Conservation (phyloP, 495 filamentous ascomycete genomes). For the Glarea lozoyensis region DNA sequence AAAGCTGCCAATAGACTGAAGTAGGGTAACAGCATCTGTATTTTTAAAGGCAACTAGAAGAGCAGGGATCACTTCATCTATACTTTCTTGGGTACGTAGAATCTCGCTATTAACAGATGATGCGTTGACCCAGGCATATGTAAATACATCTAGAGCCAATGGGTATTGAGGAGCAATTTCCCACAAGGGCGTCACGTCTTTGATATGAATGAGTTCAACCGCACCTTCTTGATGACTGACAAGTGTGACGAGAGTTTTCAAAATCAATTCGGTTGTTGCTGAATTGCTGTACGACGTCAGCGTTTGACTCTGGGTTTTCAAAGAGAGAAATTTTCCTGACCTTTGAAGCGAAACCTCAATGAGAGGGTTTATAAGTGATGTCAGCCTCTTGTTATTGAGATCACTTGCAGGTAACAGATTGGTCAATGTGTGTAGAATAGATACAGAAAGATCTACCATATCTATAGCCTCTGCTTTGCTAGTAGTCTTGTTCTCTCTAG, state of each 20-base stretch:
- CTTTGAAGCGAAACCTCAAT: constrained; percentile 40
- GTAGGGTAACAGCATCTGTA: constrained; percentile 40
- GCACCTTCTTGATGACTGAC: constrained; percentile 37
- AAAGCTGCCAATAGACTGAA: constrained; percentile 35
- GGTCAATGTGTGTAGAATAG: constrained; percentile 50
- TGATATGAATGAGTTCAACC: constrained; percentile 30
- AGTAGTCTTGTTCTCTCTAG: constrained; percentile 29
- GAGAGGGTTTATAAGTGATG: constrained; percentile 39
- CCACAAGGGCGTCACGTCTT: constrained; percentile 39
- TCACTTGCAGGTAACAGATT: constrained; percentile 37
- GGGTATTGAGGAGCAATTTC: constrained; percentile 44
- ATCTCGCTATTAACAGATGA: background rate
- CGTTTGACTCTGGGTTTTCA: constrained; percentile 15
- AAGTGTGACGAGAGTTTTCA: constrained; percentile 45
- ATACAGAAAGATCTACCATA: constrained; percentile 53
- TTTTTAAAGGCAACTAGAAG: constrained; percentile 40
- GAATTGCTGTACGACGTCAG: constrained; percentile 30
- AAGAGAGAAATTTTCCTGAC: constrained; percentile 25
- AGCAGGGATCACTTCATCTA: constrained; percentile 32
- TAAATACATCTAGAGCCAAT: constrained; percentile 40
- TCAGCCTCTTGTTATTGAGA: constrained; percentile 32
- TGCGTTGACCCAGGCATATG: constrained; percentile 40
- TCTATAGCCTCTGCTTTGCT: constrained; percentile 33
- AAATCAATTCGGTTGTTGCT: constrained; percentile 37
- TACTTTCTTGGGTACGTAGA: constrained; percentile 20